phyloP scores from a whole-genome alignment of 441 rosid genomes.

The Gossypium lobatum region DNA sequence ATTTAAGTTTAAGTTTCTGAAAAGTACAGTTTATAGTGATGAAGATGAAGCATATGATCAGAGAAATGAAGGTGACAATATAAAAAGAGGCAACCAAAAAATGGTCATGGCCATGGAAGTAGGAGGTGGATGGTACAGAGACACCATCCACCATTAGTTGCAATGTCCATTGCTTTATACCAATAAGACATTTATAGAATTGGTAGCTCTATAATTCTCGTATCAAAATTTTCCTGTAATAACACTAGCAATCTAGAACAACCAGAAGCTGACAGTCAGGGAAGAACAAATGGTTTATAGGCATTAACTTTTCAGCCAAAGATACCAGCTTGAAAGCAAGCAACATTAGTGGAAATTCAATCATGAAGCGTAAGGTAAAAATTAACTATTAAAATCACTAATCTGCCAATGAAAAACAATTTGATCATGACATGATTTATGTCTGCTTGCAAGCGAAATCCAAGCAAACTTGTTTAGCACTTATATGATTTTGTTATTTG shows the following conservation, averaged over 20 bases:
- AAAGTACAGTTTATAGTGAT: not conserved
- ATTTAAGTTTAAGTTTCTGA: not conserved
- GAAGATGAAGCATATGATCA: not conserved
- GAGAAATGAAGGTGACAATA: not conserved
- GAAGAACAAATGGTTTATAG: not conserved
- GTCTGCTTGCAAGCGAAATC: conserved; percentile 1
- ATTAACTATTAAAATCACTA: not conserved
- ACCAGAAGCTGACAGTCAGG: conserved; percentile 8
- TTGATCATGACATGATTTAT: not conserved
- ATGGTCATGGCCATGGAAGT: not conserved
- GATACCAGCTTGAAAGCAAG: conserved; percentile 6
- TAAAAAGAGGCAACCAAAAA: not conserved
- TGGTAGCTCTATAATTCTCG: conserved; percentile 1
- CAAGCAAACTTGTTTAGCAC: not conserved
- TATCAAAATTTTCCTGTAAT: conserved; percentile 1
- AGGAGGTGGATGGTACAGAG: conserved; percentile 11
- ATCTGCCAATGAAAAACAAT: not conserved
- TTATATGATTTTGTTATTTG: not conserved
- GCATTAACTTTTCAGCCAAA: not conserved
- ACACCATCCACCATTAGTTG: conserved; percentile 16
- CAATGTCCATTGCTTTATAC: conserved; percentile 11
- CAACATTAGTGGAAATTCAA: not conserved
- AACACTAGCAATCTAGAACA: conserved; percentile 8
- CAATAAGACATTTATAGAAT: conserved; percentile 11
- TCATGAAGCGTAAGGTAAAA: not conserved